A percentile compares a stretch with the other conserved stretches of the same genome.
These are phyloP conservation scores for Cordyceps sp. DNA, from an alignment of 2,329 filamentous ascomycete genomes.

Conservation along the genomic window DNA sequence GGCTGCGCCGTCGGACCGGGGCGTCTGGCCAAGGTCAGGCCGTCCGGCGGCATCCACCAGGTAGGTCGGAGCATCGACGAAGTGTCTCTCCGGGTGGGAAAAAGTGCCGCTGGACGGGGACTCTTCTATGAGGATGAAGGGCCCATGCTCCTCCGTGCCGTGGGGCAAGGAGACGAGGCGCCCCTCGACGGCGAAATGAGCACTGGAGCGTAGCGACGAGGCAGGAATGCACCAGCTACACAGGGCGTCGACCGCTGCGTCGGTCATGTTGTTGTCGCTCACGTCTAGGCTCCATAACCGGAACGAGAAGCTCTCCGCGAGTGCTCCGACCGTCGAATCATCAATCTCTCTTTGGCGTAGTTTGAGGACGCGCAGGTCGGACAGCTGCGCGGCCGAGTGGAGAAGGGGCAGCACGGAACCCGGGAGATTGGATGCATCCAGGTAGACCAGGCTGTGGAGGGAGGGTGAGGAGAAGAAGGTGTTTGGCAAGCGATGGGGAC, in stretches of 20 bases:
- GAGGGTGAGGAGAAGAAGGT: slow-evolving; percentile 20
- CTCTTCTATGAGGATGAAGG: slow-evolving; percentile 28
- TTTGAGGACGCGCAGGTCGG: slow-evolving; percentile 34
- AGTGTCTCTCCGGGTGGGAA: slow-evolving; percentile 27
- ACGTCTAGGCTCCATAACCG: slow-evolving; percentile 43
- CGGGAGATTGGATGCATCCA: slow-evolving; percentile 33
- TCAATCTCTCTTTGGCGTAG: slow-evolving; percentile 28
- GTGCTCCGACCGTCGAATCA: slow-evolving; percentile 15
- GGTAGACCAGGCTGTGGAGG: slow-evolving; percentile 27
- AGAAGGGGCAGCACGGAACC: slow-evolving; percentile 24
- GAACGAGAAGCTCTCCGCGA: slow-evolving; percentile 14
- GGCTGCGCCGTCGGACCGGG: slow-evolving; percentile 15
- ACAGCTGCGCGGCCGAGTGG: slow-evolving; percentile 19
- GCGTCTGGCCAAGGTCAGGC: slow-evolving; percentile 1
- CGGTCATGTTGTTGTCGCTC: slow-evolving; percentile 32
- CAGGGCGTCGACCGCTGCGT: slow-evolving; percentile 19
- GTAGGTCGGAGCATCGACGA: slow-evolving; percentile 28
- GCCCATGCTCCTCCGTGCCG: slow-evolving; percentile 19
- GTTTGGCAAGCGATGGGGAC: slow-evolving; percentile 20
- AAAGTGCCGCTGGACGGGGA: slow-evolving; percentile 27
- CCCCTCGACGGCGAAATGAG: slow-evolving; percentile 28
- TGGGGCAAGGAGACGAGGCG: slow-evolving; percentile 13
- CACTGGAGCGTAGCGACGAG: slow-evolving; percentile 16
- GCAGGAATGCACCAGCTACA: slow-evolving; percentile 14
- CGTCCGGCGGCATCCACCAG: slow-evolving; percentile 5